Evolutionary conservation across 116 monocot genomes (phyloP).

Genomic region (Phalaenopsis hybrid): DNA sequence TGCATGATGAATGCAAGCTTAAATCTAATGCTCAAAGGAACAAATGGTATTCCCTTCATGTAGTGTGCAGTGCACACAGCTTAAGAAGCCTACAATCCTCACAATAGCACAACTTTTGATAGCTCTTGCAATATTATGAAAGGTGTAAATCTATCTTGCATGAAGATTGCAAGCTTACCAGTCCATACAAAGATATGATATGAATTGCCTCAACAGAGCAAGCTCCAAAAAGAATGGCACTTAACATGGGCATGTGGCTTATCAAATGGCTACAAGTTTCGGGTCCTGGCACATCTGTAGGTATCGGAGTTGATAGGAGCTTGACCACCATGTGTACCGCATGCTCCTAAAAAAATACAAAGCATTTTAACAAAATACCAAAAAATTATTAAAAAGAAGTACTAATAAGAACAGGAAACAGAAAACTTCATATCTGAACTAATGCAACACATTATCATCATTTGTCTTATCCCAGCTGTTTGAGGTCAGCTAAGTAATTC

Average conservation of each 20-base stretch:
- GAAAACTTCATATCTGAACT: background rate
- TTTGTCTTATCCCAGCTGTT: too few species aligned
- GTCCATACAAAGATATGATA: constrained; percentile 88
- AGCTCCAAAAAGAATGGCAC: constrained; percentile 52
- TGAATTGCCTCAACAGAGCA: constrained; percentile 63
- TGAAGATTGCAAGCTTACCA: constrained; percentile 34
- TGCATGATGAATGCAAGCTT: too few species aligned
- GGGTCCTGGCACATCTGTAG: constrained; percentile 36
- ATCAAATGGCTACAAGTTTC: constrained; percentile 45
- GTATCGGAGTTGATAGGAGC: constrained; percentile 53
- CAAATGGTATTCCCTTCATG: background rate
- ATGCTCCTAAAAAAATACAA: constrained; percentile 60
- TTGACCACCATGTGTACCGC: constrained; percentile 61
- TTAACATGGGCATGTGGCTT: constrained; percentile 66
- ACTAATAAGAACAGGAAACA: background rate
- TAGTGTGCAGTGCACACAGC: background rate
- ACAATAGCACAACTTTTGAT: background rate
- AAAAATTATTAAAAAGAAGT: too few species aligned
- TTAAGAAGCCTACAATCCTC: too few species aligned
- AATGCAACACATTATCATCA: background rate
- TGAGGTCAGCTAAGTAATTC: too few species aligned
- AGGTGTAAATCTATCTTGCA: background rate
- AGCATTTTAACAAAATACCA: background rate
- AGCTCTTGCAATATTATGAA: background rate
- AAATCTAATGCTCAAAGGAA: background rate